Conservation (phyloP, 2,329 filamentous ascomycete genomes). For the Fusarium xyrophilum region DNA sequence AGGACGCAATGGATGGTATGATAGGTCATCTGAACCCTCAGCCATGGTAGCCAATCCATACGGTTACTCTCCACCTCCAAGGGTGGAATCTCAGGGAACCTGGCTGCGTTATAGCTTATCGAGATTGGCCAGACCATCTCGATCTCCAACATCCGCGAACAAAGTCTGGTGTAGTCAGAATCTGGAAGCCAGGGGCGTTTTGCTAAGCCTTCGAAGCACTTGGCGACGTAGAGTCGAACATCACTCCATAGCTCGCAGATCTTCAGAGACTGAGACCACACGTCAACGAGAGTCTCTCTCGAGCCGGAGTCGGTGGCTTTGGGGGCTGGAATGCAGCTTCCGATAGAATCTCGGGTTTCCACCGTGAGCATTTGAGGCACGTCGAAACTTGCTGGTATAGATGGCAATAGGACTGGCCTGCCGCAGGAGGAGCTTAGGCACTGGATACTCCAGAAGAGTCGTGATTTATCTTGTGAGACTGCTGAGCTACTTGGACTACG, state of each 20-base stretch:
- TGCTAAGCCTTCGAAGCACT: constrained; percentile 8
- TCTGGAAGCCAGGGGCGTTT: constrained; percentile 13
- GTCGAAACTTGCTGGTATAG: background rate
- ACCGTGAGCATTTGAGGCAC: background rate
- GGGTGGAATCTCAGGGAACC: background rate
- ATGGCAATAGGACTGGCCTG: background rate
- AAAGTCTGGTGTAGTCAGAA: constrained; percentile 19
- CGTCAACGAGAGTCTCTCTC: background rate
- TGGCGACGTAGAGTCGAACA: constrained; percentile 8
- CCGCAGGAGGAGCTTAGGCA: background rate
- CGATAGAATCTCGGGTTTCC: background rate
- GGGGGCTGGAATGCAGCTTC: background rate
- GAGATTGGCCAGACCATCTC: background rate
- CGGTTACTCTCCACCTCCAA: background rate
- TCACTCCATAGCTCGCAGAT: constrained; percentile 11
- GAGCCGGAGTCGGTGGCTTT: background rate
- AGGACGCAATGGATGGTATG: constrained; percentile 20
- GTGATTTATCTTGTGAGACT: background rate
- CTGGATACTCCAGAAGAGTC: constrained; percentile 16
- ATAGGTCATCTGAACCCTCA: constrained; percentile 15
- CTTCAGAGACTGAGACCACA: constrained; percentile 9
- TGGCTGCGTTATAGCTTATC: constrained; percentile 14
- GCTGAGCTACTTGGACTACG: background rate
- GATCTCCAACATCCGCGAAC: background rate
- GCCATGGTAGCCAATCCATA: constrained; percentile 15